phyloP scores from a whole-genome alignment of 116 monocot species.

The Papilionanthe hybrid region DNA sequence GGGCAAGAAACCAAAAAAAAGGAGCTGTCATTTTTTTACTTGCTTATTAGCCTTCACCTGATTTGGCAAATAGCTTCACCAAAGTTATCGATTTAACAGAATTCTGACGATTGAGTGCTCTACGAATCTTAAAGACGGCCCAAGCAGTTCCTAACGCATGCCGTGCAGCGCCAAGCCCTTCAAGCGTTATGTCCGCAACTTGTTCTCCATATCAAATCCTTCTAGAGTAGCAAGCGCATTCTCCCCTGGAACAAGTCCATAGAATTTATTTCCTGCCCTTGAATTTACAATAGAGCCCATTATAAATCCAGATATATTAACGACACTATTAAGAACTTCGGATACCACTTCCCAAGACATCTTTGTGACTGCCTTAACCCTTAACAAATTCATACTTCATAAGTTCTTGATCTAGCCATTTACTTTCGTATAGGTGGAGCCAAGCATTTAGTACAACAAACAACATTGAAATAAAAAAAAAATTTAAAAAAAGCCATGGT shows the following conservation, averaged over 20 bases:
- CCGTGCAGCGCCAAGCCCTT: conserved; percentile 59
- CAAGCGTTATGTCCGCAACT: conserved; percentile 42
- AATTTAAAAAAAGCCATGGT: too few species aligned
- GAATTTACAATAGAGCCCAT: conserved; percentile 46
- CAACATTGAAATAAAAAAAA: too few species aligned
- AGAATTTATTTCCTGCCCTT: conserved; percentile 44
- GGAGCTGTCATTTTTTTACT: not conserved
- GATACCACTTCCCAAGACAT: conserved; percentile 45
- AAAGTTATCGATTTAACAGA: conserved; percentile 36
- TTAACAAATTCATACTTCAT: too few species aligned
- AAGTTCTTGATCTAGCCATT: too few species aligned
- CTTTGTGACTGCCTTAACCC: conserved; percentile 40
- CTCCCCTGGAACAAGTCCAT: conserved; percentile 41
- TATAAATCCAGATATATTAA: conserved; percentile 47
- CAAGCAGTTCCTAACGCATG: conserved; percentile 78
- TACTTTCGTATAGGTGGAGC: too few species aligned
- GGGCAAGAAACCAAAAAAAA: not conserved
- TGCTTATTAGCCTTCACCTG: conserved; percentile 25
- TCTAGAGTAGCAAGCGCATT: conserved; percentile 51
- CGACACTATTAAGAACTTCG: conserved; percentile 39
- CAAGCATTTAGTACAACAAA: too few species aligned
- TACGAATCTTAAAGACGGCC: conserved; percentile 80
- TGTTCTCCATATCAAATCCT: conserved; percentile 75
- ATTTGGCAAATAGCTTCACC: conserved; percentile 43
- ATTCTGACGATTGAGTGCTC: conserved; percentile 69